Evolutionary conservation across 2,329 filamentous ascomycete species (phyloP), one percentile per base, ranked within the genome.

Genomic region (Cryoendolithus antarcticus): DNA sequence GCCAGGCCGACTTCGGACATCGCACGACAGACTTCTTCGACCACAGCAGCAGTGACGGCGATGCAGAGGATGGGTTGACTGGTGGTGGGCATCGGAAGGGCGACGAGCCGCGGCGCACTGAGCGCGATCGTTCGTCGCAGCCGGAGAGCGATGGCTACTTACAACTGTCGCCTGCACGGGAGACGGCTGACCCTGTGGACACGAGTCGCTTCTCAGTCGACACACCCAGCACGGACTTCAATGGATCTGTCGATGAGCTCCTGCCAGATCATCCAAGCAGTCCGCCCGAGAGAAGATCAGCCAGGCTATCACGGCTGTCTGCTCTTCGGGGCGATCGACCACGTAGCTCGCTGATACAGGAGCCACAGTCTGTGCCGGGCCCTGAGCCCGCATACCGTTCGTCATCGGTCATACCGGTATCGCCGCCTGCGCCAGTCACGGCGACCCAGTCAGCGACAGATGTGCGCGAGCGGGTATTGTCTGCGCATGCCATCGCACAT

Each of bases 11-110:
- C 37, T 47, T 48, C 27, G 49, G 48, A 9, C 40, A 47, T 15
- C 47, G 56, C 8, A 58, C 51, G 3, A 48, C 48, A 6, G 57
- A 61, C 44, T 61, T 60, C 47, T 57, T 63, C 48, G 59, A 62
- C 13, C 51, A 50, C 29, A 49, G 49, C 30, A 47, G 49, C 4
- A 40, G 34, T 28, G 21, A 33, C 6, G 36, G 33, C 19, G 36
- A 31, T 5, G 38, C 35, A 24, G 34, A 40, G 8, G 37, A 35
- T 7, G n/a, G n/a, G n/a, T n/a, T n/a, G n/a, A n/a, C n/a, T n/a
- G n/a, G 19, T 32, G 9, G 28, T 34, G 8, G 33, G 38, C 4
- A 35, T 40, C n/a, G n/a, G n/a, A n/a, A n/a, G n/a, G n/a, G n/a
- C n/a, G n/a, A n/a, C n/a, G n/a, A n/a, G n/a, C n/a, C n/a, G n/a